These are phyloP conservation scores for Fusarium palustre DNA, from an alignment of 2,329 filamentous ascomycete genomes.

Conservation along the genomic window DNA sequence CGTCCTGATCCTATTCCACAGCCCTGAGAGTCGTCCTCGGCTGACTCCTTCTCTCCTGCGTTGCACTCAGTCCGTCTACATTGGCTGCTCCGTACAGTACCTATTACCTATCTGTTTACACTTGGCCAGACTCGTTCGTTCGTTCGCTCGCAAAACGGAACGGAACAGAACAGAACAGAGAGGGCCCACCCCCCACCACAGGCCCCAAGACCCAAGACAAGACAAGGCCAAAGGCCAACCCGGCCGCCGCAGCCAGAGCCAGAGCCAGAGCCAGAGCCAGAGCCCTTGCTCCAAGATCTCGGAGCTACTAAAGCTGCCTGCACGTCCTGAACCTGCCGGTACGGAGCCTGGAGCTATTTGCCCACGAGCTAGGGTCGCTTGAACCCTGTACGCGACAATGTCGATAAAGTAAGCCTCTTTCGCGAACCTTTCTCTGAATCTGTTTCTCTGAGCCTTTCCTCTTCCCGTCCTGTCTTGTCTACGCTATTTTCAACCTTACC, in stretches of 20 bases:
- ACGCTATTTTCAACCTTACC: slow-evolving; percentile 21
- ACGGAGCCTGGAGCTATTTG: slow-evolving; percentile 49
- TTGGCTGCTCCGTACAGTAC: slow-evolving; percentile 6
- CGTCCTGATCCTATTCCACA: slow-evolving; percentile 27
- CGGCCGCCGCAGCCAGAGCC: slow-evolving; percentile 33
- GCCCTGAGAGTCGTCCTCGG: slow-evolving; percentile 27
- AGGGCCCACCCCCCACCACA: slow-evolving; percentile 47
- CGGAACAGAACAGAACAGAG: slow-evolving; percentile 29
- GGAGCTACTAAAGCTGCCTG: slow-evolving; percentile 49
- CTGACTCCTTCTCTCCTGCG: slow-evolving; percentile 16
- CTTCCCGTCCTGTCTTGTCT: slow-evolving; percentile 35
- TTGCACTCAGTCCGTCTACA: background rate
- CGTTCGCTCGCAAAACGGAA: slow-evolving; percentile 26
- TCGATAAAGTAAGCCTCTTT: slow-evolving; percentile 65
- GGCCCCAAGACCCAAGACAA: slow-evolving; percentile 37
- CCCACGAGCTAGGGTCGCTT: slow-evolving; percentile 51
- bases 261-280: slow-evolving; percentile 36
- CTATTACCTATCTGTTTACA: background rate
- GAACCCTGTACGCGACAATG: slow-evolving; percentile 58
- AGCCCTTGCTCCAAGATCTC: slow-evolving; percentile 48
- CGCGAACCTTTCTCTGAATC: slow-evolving; percentile 44
- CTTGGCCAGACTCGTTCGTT: slow-evolving; percentile 26
- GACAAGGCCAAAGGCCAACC: slow-evolving; percentile 43
- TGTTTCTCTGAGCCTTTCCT: slow-evolving; percentile 40
- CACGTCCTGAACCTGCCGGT: slow-evolving; percentile 48